Conservation (phyloP, 2,329 filamentous ascomycete genomes). For the Colletotrichum australisinense region DNA sequence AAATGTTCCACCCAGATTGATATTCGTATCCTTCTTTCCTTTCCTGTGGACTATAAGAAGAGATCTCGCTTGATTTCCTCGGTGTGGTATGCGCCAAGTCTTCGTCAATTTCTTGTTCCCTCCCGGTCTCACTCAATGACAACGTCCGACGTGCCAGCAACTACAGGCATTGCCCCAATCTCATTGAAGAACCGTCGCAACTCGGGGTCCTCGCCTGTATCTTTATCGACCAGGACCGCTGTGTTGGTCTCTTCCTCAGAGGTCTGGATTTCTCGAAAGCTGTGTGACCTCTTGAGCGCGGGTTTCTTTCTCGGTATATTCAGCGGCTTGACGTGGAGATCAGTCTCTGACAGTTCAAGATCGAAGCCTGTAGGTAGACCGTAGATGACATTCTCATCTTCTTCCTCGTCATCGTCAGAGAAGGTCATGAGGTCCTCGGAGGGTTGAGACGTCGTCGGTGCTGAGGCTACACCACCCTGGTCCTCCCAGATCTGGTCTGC, state of each 20-base stretch:
- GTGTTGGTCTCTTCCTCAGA: background rate
- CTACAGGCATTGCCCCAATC: background rate
- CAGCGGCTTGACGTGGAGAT: background rate
- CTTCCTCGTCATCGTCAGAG: background rate
- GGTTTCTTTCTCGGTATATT: background rate
- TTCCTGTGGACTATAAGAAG: no score
- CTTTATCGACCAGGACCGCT: background rate
- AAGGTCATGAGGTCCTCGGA: background rate
- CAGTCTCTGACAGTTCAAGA: background rate
- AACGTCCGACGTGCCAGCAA: background rate
- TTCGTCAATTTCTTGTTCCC: no score
- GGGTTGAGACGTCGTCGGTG: background rate
- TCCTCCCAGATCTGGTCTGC: background rate
- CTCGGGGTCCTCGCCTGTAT: background rate
- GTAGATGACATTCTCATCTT: no score
- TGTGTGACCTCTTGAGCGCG: background rate
- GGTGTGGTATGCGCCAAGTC: no score
- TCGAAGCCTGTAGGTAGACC: background rate
- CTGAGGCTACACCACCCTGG: background rate
- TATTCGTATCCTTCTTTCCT: no score
- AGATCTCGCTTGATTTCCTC: no score
- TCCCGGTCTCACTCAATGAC: no score
- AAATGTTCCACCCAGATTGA: no score
- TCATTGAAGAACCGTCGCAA: constrained; percentile 4
- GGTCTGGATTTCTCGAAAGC: background rate